phyloP scores from a whole-genome alignment of 164 flowering plant species.

The Chloranthus sessilifolius region DNA sequence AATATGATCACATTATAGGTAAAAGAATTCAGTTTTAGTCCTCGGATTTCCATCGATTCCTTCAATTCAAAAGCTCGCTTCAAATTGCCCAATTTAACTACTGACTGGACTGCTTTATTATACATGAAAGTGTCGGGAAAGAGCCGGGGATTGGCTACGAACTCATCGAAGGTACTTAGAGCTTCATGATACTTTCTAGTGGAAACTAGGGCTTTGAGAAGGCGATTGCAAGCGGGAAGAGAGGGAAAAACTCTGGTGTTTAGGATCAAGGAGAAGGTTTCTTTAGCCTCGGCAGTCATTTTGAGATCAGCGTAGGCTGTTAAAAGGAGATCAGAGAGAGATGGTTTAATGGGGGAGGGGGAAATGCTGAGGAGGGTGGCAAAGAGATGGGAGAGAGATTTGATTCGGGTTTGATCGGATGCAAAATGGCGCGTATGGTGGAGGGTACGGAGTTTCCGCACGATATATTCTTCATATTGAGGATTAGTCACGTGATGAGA shows the following conservation, averaged over 20 bases:
- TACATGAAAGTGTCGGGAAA: constrained; percentile 34
- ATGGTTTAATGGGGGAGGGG: neutral
- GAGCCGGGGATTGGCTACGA: too few species aligned
- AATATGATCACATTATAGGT: constrained; percentile 60
- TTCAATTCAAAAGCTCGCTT: constrained; percentile 35
- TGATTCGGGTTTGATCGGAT: neutral
- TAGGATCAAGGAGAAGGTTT: constrained; percentile 4
- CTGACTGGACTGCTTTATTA: constrained; percentile 66
- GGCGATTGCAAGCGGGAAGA: neutral
- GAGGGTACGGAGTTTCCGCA: constrained; percentile 3
- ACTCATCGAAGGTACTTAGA: neutral
- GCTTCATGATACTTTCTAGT: constrained; percentile 3
- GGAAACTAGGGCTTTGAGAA: constrained; percentile 8
- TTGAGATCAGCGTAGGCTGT: constrained; percentile 6
- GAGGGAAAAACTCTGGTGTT: neutral
- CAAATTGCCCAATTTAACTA: constrained; percentile 55
- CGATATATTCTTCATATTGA: too few species aligned
- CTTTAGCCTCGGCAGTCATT: neutral
- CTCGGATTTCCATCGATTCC: constrained; percentile 32
- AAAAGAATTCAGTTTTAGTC: constrained; percentile 34
- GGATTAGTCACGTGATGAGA: too few species aligned
- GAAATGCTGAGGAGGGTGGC: neutral
- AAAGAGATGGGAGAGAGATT: constrained; percentile 3
- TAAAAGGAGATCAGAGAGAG: constrained; percentile 5
- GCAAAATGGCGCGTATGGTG: constrained; percentile 1